Base-by-base conservation (phyloP, 176 grass and related monocot genomes). In the Eleusine coracana region DNA sequence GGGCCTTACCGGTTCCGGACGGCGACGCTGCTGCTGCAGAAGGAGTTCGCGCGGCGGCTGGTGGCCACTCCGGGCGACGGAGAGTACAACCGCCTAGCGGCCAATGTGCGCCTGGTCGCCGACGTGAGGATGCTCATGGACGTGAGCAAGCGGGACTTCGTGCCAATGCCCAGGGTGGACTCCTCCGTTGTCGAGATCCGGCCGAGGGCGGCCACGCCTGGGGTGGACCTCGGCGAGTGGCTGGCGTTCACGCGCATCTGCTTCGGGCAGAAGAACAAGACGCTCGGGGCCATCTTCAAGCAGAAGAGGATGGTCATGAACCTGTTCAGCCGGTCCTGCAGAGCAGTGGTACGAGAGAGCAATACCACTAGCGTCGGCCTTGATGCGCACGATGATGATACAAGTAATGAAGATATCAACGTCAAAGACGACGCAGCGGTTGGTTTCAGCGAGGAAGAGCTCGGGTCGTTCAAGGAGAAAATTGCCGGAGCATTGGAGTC, bases 221-320 rank as follows among this genome's bases (percentile, higher is more conserved):
- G 46, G 6, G 88, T 91, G 10, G 84, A 92, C 86, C 50, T 94
- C 1, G 25, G 77, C 3, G 92, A 97, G 82, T 97, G 95, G 95
- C 82, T 94, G 29, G 95, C 84, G 48, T 97, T 97, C 85, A 92
- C 92, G 14, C 79, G 88, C 28, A 83, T 73, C 7, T 94, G 92
- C 67, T 97, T 97, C 44, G 86, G 64, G 28, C 93, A 94, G 88
- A 97, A 94, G 88, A 94, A 97, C 63, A 94, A 92, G 84, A 97
- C 90, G 23, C 88, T 94, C 23, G 95, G 92, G 39, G 95, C 95
- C 48, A 97, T 92, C 73, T 97, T 92, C 66, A 97, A 97, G 81
- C 86, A 94, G 86, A 97, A 94, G 90, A 94, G 86, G 90, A 94
- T 87, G 82, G 64, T 94, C 58, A 44, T 71, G 13, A 88, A 93